Conservation (phyloP, 805 yeast species). For the Teunomyces funiuensis region DNA sequence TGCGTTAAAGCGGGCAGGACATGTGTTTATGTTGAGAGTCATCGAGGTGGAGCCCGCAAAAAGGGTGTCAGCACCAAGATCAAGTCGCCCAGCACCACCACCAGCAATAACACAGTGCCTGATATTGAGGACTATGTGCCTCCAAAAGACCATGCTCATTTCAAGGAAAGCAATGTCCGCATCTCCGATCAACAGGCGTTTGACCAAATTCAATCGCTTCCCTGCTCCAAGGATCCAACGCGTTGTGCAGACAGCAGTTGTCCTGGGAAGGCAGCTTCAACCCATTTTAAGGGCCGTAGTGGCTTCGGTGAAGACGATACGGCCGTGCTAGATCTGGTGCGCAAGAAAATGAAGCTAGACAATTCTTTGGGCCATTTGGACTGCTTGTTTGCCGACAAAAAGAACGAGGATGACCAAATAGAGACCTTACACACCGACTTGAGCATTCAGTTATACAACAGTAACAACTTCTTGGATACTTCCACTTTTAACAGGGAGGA, state of each 20-base stretch:
- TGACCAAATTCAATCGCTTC: constrained; percentile 6
- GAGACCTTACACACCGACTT: constrained; percentile 2
- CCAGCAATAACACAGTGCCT: too few species aligned
- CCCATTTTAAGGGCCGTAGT: constrained; percentile 5
- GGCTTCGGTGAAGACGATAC: neutral
- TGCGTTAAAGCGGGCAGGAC: constrained; percentile 34
- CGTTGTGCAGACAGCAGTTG: constrained; percentile 4
- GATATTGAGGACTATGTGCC: constrained; percentile 19
- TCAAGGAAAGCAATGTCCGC: neutral
- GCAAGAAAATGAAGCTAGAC: constrained; percentile 9
- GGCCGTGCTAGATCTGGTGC: constrained; percentile 3
- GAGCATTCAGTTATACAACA: constrained; percentile 2
- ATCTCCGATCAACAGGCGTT: constrained; percentile 1
- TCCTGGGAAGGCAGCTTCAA: constrained; percentile 3
- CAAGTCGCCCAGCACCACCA: constrained; percentile 7
- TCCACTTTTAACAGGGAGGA: constrained; percentile 8
- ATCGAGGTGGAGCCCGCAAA: constrained; percentile 54
- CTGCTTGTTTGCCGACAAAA: constrained; percentile 2
- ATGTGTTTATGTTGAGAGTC: constrained; percentile 51
- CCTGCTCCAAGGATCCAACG: constrained; percentile 5
- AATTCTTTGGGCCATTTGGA: constrained; percentile 7
- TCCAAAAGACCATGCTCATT: neutral
- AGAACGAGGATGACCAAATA: neutral
- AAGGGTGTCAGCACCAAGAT: constrained; percentile 41
- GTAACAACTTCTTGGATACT: constrained; percentile 21